Base-by-base conservation (phyloP, 768 basidiomycete species). In the Pulveroboletus sp. region DNA sequence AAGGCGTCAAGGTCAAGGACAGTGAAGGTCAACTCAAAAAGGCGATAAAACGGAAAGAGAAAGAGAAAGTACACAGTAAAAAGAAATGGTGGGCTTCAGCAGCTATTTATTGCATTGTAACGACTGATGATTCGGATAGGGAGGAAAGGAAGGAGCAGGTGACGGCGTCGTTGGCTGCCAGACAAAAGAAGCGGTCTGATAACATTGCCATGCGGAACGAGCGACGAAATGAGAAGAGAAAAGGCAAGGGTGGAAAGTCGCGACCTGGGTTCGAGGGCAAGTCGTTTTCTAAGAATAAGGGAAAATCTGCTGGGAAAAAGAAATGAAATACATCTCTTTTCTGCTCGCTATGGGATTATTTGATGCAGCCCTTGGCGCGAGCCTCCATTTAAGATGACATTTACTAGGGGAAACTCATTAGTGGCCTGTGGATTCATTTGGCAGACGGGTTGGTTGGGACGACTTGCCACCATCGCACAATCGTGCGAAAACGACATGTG, bases 261-360 rank as follows among this genome's bases (percentile, higher is more conserved):
- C 72, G 91, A 39, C 91, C 91, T 17, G 91, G 91, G 2, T 93
- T 94, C 59, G 91, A 94, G 65, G 91, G 90, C 29, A 90, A 90
- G 64, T 72, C 82, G 14, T 87, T 89, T 57, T 84, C 84, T 33
- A 84, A 82, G 58, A 66, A 71, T 6, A 70, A 67, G 35, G 76
- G 75, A 45, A 70, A 67, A 6, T 0, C 46, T 9, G 39, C 40
- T 5, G 55, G 58, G 16, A 56, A 53, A 45, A 62, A 43, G 47
- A 67, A 61, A 53, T 67, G n/a, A 47, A 53, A 35, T 6, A 31
- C 16, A 17, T n/a, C 20, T 10, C 2, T 34, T 11, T 3, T 25
- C n/a, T n/a, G n/a, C n/a, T n/a, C n/a, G n/a, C n/a, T n/a, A n/a
- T n/a, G n/a, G n/a, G n/a, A n/a, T n/a, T n/a, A n/a, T n/a, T n/a